Base-by-base conservation (phyloP, 768 basidiomycete genomes). In the Suillus weaverae region DNA sequence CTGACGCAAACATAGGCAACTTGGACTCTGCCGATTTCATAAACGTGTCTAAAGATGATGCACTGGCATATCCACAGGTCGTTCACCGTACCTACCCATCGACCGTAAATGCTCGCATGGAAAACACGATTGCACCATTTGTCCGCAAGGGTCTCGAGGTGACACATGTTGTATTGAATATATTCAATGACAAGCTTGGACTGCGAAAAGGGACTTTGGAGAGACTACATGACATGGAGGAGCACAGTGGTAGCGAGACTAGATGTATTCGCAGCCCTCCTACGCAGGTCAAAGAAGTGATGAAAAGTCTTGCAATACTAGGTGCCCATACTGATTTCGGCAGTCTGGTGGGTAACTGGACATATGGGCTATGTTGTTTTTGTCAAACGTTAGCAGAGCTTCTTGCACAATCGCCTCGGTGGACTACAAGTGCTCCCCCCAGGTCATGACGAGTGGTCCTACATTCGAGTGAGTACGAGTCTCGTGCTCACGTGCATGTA, bases 251-350 rank as follows among this genome's bases (percentile, higher is more conserved):
- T 7, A 84, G 86, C 64, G 88, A 91, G 67, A 76, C 85, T 0
- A 78, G 89, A 16, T 71, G 84, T 14, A 86, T 85, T 66, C 84
- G 74, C 68, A 84, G 78, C 35, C 82, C 85, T 1, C 81, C 80
- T 1, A 77, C 71, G 63, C 73, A 75, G 4, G 68, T 66, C 0
- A 71, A 74, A 20, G 35, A 60, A 5, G 6, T 64, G 8, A 71
- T 72, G 9, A 75, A 79, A 18, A 80, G 73, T 51, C 75, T 79
- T 18, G 78, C 79, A 0, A 71, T 89, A 11, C 0, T 51, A 26
- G 88, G 89, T 20, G 84, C 85, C 0, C 90, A 91, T 71, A 89
- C 89, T 2, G 89, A 90, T 73, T 90, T 90, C 67, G 88, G 89
- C 22, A 86, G 86, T 20, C 71, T 90, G 64, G 88, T 88, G 68